A percentile compares a stretch with the other conserved stretches of the same genome.
Evolutionary conservation across 768 basidiomycete species (phyloP).

Genomic region (Leccinellum rugosiceps): DNA sequence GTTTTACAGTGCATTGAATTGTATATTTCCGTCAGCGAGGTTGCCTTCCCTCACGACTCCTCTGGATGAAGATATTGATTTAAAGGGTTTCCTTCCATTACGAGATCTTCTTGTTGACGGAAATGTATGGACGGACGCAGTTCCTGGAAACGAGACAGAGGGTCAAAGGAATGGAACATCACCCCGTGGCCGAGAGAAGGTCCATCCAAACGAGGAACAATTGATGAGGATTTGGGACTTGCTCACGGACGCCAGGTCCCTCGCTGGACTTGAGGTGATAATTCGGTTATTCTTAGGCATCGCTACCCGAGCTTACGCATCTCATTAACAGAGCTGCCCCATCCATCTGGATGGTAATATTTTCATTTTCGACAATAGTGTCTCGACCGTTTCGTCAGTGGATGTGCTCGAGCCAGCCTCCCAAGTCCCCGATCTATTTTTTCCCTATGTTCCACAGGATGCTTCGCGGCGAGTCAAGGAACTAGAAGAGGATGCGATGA

Average conservation of each 20-base stretch:
- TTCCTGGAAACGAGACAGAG: slow-evolving; percentile 22
- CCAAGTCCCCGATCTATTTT: slow-evolving; percentile 15
- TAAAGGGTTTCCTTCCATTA: slow-evolving; percentile 85
- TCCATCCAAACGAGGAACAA: slow-evolving; percentile 93
- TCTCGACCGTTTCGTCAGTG: slow-evolving; percentile 6
- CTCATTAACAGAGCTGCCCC: slow-evolving; percentile 24
- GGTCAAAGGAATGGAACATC: slow-evolving; percentile 22
- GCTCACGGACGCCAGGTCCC: slow-evolving; percentile 60
- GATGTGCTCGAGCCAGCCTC: background rate
- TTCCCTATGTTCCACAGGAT: slow-evolving; percentile 4
- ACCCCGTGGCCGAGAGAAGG: slow-evolving; percentile 39
- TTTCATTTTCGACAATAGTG: slow-evolving; percentile 16
- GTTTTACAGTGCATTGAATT: slow-evolving; percentile 59
- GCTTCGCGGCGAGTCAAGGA: slow-evolving; percentile 13
- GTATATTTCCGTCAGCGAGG: slow-evolving; percentile 63
- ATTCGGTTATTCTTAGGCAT: slow-evolving; percentile 10
- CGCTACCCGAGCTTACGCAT: slow-evolving; percentile 11
- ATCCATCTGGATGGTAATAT: slow-evolving; percentile 21
- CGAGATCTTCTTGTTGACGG: slow-evolving; percentile 50
- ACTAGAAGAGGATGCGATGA: slow-evolving; percentile 60
- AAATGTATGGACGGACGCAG: slow-evolving; percentile 1
- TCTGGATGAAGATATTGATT: slow-evolving; percentile 88
- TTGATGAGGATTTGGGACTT: slow-evolving; percentile 91
- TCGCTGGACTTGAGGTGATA: slow-evolving; percentile 59
- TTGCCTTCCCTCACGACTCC: slow-evolving; percentile 57